Conservation (phyloP, 106 monocot species). For the Dendrobium officinale region DNA sequence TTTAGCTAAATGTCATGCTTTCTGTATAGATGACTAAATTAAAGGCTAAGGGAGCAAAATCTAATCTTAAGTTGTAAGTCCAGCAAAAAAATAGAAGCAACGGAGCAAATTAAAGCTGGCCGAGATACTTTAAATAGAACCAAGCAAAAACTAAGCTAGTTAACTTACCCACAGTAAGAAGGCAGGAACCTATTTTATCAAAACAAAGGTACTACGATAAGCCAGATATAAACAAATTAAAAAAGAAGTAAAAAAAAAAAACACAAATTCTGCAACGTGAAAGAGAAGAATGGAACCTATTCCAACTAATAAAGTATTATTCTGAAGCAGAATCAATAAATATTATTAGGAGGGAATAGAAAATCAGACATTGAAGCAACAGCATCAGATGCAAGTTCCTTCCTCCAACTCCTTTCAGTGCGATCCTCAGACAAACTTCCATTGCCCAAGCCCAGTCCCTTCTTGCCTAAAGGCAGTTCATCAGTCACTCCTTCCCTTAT, state of each 20-base stretch:
- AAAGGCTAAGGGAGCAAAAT: neutral
- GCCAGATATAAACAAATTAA: neutral
- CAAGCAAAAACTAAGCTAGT: neutral
- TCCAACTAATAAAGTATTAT: neutral
- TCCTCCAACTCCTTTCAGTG: constrained; percentile 70
- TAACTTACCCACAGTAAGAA: neutral
- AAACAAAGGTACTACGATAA: neutral
- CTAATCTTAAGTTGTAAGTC: neutral
- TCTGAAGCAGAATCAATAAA: neutral
- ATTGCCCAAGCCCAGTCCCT: constrained; percentile 22
- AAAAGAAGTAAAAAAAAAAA: neutral
- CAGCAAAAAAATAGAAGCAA: no score
- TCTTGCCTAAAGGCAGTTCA: constrained; percentile 22
- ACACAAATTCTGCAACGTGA: neutral
- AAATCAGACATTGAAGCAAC: constrained; percentile 27
- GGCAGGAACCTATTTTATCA: neutral
- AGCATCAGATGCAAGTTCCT: constrained; percentile 29
- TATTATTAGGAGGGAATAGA: neutral
- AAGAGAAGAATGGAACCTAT: neutral
- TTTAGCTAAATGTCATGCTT: neutral
- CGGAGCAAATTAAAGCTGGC: no score
- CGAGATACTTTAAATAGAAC: neutral
- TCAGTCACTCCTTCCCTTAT: constrained; percentile 30
- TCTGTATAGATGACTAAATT: neutral
- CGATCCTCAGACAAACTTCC: constrained; percentile 25